Evolutionary conservation across 306 rosid genomes (phyloP), one percentile per base, ranked within the genome.

Genomic region (Dalbergia cochinchinensis): DNA sequence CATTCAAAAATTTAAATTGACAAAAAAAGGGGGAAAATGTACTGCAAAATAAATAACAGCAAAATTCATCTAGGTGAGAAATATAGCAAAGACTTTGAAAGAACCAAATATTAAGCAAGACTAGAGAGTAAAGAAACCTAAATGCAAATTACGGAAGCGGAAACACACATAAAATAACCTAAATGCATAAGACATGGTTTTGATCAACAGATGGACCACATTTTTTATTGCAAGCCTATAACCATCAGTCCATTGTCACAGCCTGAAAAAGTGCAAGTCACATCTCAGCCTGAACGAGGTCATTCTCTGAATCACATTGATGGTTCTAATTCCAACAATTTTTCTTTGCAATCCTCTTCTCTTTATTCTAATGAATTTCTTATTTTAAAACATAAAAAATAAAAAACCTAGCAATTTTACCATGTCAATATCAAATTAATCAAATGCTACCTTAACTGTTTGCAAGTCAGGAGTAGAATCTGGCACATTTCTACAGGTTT

Each of bases 141-240:
- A 80, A 71, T 14, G 44, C 34, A 41, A 12, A 44, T 4, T n/a
- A 61, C 13, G 35, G 54, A 67, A 42, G 54, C 55, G 11, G 39
- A 57, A 45, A 67, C 8, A 57, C 41, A 9, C 11, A 42, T 55
- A 55, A 65, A 48, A 69, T 22, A 48, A 31, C 8, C 42, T 20
- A 45, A 45, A 20, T 47, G 18, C 73, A 68, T 69, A 22, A 53
- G 39, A 6, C 51, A 65, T 14, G 15, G 33, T 41, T 37, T 16
- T 50, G 61, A 69, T 14, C 4, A 8, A 60, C 39, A 1, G 3
- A n/a, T 7, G 26, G 34, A 37, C 55, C 63, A 53, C 20, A 50
- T 37, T 20, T 73, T 55, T 57, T 74, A 55, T 57, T 73, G 67
- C 47, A 57, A 44, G 22, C 47, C 37, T 70, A 81, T 19, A 66